Evolutionary conservation across 2,329 filamentous ascomycete species (phyloP).

Genomic region (Cladosporium phlei): DNA sequence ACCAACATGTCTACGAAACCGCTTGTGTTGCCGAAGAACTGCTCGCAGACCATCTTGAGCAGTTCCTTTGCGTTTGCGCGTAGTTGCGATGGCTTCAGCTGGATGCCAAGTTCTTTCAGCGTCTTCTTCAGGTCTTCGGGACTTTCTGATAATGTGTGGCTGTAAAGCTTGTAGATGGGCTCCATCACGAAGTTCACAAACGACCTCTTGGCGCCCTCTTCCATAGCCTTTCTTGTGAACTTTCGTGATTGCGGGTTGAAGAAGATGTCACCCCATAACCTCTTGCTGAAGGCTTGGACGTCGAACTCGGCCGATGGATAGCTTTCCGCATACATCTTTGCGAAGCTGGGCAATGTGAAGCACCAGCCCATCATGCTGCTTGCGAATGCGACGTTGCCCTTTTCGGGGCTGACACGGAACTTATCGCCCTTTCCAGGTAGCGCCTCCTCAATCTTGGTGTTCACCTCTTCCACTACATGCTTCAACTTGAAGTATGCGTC

Average conservation of each 20-base stretch:
- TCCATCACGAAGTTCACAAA: constrained; percentile 95
- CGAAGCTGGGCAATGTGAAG: constrained; percentile 89
- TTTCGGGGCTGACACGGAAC: constrained; percentile 84
- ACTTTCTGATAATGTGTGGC: constrained; percentile 87
- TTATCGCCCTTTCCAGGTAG: constrained; percentile 75
- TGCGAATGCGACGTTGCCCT: constrained; percentile 96
- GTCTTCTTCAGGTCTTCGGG: constrained; percentile 78
- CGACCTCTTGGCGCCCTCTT: constrained; percentile 73
- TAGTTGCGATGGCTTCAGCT: constrained; percentile 86
- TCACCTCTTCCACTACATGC: constrained; percentile 97
- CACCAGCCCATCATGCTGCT: constrained; percentile 94
- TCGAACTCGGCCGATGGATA: constrained; percentile 61
- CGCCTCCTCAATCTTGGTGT: constrained; percentile 86
- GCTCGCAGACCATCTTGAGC: constrained; percentile 82
- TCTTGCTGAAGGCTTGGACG: constrained; percentile 71
- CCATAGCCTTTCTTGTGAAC: constrained; percentile 81
- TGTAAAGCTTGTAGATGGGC: constrained; percentile 96
- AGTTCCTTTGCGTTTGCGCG: constrained; percentile 85
- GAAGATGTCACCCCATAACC: constrained; percentile 95
- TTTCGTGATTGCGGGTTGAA: constrained; percentile 87
- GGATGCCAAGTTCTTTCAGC: constrained; percentile 72
- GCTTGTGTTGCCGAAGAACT: constrained; percentile 86
- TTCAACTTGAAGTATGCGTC: constrained; percentile 99
- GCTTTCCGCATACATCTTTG: constrained; percentile 90
- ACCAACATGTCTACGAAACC: constrained; percentile 96